phyloP scores from a whole-genome alignment of 2,329 filamentous ascomycete species.

The Phialocephala subalpina region DNA sequence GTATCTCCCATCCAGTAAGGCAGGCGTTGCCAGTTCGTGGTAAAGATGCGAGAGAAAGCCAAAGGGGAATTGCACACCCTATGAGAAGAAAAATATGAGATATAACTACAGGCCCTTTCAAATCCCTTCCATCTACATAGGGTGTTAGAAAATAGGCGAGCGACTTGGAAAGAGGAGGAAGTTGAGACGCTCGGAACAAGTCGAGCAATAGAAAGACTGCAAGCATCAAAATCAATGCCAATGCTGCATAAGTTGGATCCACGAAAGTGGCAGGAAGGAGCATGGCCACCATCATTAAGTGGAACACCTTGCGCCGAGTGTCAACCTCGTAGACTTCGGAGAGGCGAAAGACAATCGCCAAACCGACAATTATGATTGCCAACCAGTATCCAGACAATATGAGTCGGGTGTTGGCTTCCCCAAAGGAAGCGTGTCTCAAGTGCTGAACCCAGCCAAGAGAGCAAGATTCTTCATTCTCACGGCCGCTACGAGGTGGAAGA shows the following conservation, averaged over 20 bases:
- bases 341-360: constrained; percentile 78
- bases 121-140: constrained; percentile 92
- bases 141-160: constrained; percentile 88
- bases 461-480: constrained; percentile 50
- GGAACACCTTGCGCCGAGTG: constrained; percentile 95
- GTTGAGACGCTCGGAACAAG: constrained; percentile 86
- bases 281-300: constrained; percentile 98
- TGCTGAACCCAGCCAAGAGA: constrained; percentile 68
- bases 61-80: constrained; percentile 92
- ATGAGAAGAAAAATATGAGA: constrained; percentile 96
- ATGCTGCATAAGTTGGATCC: constrained; percentile 82
- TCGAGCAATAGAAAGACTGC: constrained; percentile 89
- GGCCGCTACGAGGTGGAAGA: constrained; percentile 61
- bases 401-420: constrained; percentile 84
- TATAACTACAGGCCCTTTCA: constrained; percentile 92
- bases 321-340: constrained; percentile 88
- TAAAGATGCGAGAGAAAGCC: constrained; percentile 81
- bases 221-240: constrained; percentile 82
- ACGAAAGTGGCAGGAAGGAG: constrained; percentile 86
- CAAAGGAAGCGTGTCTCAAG: constrained; percentile 69
- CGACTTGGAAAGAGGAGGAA: constrained; percentile 87
- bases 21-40: constrained; percentile 62
- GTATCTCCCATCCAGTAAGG: constrained; percentile 78
- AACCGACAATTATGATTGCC: constrained; percentile 71
- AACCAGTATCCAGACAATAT: constrained; percentile 78